These are phyloP conservation scores for Puccinia novopanici DNA, from an alignment of 1,284 basidiomycete species.

Conservation along the genomic window DNA sequence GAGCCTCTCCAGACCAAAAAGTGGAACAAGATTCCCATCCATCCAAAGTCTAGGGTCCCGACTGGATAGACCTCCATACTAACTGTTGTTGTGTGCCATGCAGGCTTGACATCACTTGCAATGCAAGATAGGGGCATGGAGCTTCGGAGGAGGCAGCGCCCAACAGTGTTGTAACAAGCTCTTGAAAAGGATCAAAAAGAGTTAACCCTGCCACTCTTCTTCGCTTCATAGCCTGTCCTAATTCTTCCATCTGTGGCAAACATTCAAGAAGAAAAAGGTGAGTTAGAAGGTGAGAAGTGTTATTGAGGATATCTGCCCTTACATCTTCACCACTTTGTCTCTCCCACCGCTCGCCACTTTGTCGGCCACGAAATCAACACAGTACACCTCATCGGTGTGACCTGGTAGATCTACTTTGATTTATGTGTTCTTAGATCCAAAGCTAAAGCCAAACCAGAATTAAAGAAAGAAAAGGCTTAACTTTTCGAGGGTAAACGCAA, in stretches of 20 bases:
- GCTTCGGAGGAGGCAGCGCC: not conserved
- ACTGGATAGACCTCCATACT: too few relatives aligned
- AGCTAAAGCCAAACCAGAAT: slow-evolving; percentile 64
- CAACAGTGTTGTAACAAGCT: not conserved
- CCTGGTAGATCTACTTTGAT: slow-evolving; percentile 90
- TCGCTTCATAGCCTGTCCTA: not conserved
- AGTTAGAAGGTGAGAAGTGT: too few relatives aligned
- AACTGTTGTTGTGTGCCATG: not conserved
- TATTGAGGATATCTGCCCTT: slow-evolving; percentile 52
- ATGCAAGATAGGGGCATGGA: not conserved
- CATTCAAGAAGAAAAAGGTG: not conserved
- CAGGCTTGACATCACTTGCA: not conserved
- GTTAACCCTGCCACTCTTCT: not conserved
- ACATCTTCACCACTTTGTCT: slow-evolving; percentile 67
- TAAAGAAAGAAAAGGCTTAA: slow-evolving; percentile 9
- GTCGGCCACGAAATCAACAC: slow-evolving; percentile 96
- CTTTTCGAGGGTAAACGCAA: not conserved
- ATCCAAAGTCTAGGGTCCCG: too few relatives aligned
- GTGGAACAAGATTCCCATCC: too few relatives aligned
- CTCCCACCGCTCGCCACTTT: slow-evolving; percentile 92
- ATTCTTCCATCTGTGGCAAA: slow-evolving; percentile 18
- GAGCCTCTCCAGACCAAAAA: too few relatives aligned
- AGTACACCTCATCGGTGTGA: slow-evolving; percentile 97
- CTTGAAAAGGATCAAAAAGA: not conserved
- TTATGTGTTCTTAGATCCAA: slow-evolving; percentile 92